Base-by-base conservation (phyloP, 495 filamentous ascomycete species). In the Penicillium atrosanguineum region DNA sequence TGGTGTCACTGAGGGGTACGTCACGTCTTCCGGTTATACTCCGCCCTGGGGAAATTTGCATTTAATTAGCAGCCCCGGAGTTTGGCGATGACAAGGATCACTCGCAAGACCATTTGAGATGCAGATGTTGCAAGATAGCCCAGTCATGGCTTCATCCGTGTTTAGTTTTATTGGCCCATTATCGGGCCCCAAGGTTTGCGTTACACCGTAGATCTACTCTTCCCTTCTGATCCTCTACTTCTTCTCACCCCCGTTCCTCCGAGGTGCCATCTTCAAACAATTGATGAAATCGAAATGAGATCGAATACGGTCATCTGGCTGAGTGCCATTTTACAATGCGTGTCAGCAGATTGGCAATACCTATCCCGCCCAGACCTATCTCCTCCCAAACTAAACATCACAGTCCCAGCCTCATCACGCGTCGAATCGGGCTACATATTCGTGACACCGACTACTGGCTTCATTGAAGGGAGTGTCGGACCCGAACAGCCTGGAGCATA, bases 351-450 rank as follows among this genome's bases (percentile, higher is more conserved):
- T 28, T 46, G 49, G 28, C 72, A 76, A 50, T 80, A 70, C 62
- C 69, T 67, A 21, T 79, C 78, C 21, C 77, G 78, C 12, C 64
- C 76, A 6, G 79, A 79, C 47, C 61, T 82, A 0, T 64, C 77
- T n/a, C 77, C 79, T 6, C 78, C 77, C 1, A 66, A 53, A 7
- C 61, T 82, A n/a, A 81, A 82, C 46, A 79, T 82, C 61, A 82
- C 76, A 40, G 75, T 79, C 20, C 69, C 69, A 23, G 55, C 55
- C 5, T 69, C 76, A 11, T 56, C 71, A 19, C 49, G 65, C 47
- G 68, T 72, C 19, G 71, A 73, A 36, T 59, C 64, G 26, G 78
- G 75, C 9, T 80, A 79, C 53, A 62, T 82, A 14, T 81, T 82
- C 46, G 47, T 81, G 7, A 65, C 78, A 6, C 77, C 78, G 0